phyloP scores from a whole-genome alignment of 208 protist species.

The Trypanosoma caninum region DNA sequence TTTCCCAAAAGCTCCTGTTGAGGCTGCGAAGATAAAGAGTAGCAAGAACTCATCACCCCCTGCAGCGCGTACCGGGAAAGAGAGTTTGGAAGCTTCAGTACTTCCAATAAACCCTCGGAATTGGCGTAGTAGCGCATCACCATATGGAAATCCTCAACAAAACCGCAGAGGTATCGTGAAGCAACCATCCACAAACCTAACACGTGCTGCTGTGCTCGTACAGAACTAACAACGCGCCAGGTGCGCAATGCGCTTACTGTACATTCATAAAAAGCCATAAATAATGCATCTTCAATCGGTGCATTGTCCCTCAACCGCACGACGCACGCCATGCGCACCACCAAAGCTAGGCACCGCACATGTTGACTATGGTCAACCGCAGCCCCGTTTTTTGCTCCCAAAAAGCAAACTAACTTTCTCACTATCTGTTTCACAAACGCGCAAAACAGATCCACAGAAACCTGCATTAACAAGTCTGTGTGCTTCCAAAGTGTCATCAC shows the following conservation, averaged over 20 bases:
- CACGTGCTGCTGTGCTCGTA: constrained; percentile 14
- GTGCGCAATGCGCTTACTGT: constrained; percentile 26
- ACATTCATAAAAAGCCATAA: constrained; percentile 26
- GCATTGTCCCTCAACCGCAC: constrained; percentile 8
- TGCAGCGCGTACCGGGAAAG: constrained; percentile 41
- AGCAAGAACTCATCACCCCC: constrained; percentile 42
- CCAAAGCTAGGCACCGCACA: constrained; percentile 17
- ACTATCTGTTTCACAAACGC: constrained; percentile 15
- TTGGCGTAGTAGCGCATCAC: constrained; percentile 27
- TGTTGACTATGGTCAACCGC: constrained; percentile 12
- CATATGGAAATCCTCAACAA: constrained; percentile 28
- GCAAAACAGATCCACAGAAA: constrained; percentile 18
- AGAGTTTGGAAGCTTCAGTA: constrained; percentile 25
- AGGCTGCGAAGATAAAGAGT: constrained; percentile 15
- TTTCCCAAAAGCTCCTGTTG: background rate
- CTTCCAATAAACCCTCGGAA: constrained; percentile 13
- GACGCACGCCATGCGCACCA: constrained; percentile 26
- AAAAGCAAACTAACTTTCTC: constrained; percentile 8
- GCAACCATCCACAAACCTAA: constrained; percentile 40
- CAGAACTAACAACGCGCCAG: constrained; percentile 16
- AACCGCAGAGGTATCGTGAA: constrained; percentile 41
- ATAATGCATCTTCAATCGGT: constrained; percentile 7
- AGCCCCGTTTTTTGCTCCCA: constrained; percentile 15
- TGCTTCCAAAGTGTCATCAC: constrained; percentile 30
- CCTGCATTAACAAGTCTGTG: constrained; percentile 18